Evolutionary conservation across 495 filamentous ascomycete genomes (phyloP), one percentile per base, ranked within the genome.

Genomic region (Penicillium salamii): DNA sequence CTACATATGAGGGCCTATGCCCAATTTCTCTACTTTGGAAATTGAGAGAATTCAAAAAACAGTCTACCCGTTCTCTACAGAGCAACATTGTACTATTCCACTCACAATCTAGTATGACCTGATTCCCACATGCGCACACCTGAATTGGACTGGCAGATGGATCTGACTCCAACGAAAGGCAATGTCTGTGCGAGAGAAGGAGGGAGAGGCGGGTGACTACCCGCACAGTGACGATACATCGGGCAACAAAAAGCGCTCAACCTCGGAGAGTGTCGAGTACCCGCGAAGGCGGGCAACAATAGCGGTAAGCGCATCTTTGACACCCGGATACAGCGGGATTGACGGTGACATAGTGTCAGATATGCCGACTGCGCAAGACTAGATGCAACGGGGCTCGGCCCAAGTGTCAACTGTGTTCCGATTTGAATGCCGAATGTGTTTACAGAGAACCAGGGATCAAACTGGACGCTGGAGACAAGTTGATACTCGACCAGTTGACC

Each of bases 381-480:
- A 77, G 87, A 62, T 92, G 88, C 63, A 88, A 91, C 60, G 88
- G 88, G n/a, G 85, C 78, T 7, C 83, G 88, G 49, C 88, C 88
- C 12, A 90, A 89, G 66, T 92, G 88, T 63, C 83, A 87, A 65
- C 82, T 92, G 14, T 92, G 88, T 66, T 83, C 84, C 13, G 88
- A 91, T 62, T 74, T 92, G 33, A 85, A 88, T 51, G 88, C 86
- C 13, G 88, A 91, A 50, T 92, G 88, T 64, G 78, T 89, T 49
- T 92, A 92, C 60, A 79, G 88, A 37, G 88, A 92, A 65, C 88
- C 88, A 13, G 88, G 88, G 4, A 90, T 91, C 70, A 92, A 92
- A 65, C 82, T 91, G 21, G 88, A 91, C 65, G 87, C 88, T 23
- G 88, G 88, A 46, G 88, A 91, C 67, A 91, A 89, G 62, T 78